Conservation (phyloP, 257 asterid genomes). For the Solanum sejunctum region DNA sequence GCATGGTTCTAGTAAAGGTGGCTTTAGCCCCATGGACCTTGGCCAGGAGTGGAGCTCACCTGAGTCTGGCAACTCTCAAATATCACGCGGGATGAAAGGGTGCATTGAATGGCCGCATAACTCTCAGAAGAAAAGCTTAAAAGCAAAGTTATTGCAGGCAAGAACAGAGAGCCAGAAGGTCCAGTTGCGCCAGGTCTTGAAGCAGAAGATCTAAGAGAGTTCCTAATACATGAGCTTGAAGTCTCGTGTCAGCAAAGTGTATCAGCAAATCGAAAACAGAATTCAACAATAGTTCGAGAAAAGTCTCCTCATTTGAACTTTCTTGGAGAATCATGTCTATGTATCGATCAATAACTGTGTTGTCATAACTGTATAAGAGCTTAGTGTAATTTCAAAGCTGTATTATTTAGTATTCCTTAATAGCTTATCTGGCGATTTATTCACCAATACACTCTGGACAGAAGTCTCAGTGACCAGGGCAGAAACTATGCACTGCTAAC, state of each 20-base stretch:
- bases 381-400: not conserved
- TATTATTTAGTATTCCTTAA: not conserved
- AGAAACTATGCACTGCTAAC: not conserved
- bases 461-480: not conserved
- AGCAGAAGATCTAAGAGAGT: slow-evolving; percentile 52
- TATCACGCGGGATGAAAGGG: slow-evolving; percentile 61
- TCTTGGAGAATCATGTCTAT: not conserved
- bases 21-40: slow-evolving; percentile 36
- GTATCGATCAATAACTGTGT: not conserved
- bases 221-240: not conserved
- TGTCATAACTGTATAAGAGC: not conserved
- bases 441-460: not conserved
- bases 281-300: not conserved
- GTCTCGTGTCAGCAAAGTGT: not conserved
- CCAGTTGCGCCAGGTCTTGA: slow-evolving; percentile 84
- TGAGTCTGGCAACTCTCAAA: slow-evolving; percentile 50
- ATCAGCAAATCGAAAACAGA: not conserved
- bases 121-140: slow-evolving; percentile 56
- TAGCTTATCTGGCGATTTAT: not conserved
- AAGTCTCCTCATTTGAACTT: not conserved
- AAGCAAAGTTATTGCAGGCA: slow-evolving; percentile 67
- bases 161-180: slow-evolving; percentile 75
- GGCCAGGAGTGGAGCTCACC: slow-evolving; percentile 65
- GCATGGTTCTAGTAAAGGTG: slow-evolving; percentile 30
- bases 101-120: slow-evolving; percentile 82